phyloP scores from a whole-genome alignment of 2,329 filamentous ascomycete genomes.

The Ilyonectria destructans region DNA sequence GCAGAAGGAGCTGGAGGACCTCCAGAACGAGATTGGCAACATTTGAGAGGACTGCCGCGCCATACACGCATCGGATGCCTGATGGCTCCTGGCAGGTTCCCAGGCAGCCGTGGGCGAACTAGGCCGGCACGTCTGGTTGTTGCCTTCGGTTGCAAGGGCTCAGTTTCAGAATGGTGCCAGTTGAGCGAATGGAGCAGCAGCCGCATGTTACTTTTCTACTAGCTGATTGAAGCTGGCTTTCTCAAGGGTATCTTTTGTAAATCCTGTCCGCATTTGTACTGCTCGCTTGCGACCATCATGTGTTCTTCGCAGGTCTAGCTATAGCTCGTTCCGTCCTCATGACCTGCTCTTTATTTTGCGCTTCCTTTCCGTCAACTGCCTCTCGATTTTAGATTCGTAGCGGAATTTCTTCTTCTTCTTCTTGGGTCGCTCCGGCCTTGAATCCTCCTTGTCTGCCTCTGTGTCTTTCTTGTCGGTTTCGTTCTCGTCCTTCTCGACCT shows the following conservation, averaged over 20 bases:
- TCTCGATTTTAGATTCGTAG: slow-evolving; percentile 91
- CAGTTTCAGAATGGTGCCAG: slow-evolving; percentile 46
- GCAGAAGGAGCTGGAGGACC: slow-evolving; percentile 93
- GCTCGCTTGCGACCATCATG: slow-evolving; percentile 15
- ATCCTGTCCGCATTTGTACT: slow-evolving; percentile 37
- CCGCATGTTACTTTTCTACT: slow-evolving; percentile 53
- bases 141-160: slow-evolving; percentile 43
- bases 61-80: slow-evolving; percentile 42
- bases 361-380: slow-evolving; percentile 82
- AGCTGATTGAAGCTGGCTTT: slow-evolving; percentile 50
- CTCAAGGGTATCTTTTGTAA: slow-evolving; percentile 53
- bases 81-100: slow-evolving; percentile 39
- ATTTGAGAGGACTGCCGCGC: slow-evolving; percentile 73
- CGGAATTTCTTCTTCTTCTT: slow-evolving; percentile 93
- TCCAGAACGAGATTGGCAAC: slow-evolving; percentile 93
- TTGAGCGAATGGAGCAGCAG: slow-evolving; percentile 50
- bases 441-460: slow-evolving; percentile 47
- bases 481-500: slow-evolving; percentile 57
- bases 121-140: slow-evolving; percentile 36
- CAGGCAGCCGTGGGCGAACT: slow-evolving; percentile 34
- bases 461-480: slow-evolving; percentile 48
- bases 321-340: slow-evolving; percentile 40
- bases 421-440: slow-evolving; percentile 68
- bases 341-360: slow-evolving; percentile 76
- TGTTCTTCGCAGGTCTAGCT: slow-evolving; percentile 24